These are phyloP conservation scores for Plicaturopsis crispa DNA, from an alignment of 768 basidiomycete species.

Conservation along the genomic window DNA sequence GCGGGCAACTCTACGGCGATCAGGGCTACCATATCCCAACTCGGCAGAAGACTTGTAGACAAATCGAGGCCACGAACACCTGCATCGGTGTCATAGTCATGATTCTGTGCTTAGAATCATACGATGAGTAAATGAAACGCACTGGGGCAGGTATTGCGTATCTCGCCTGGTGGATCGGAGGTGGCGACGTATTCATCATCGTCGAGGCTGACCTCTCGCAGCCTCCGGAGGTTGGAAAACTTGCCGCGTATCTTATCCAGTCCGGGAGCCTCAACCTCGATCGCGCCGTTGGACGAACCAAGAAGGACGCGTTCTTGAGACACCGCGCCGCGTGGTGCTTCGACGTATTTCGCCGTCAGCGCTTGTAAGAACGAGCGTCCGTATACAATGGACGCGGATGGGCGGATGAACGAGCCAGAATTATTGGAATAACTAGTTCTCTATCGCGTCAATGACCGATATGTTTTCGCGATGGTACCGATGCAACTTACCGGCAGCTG, in stretches of 20 bases:
- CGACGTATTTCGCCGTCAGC: conserved; percentile 72
- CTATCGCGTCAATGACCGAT: conserved; percentile 5
- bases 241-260: conserved; percentile 73
- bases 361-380: conserved; percentile 73
- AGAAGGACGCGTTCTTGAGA: conserved; percentile 59
- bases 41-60: conserved; percentile 63
- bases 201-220: conserved; percentile 80
- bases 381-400: conserved; percentile 44
- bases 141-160: conserved; percentile 62
- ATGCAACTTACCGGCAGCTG: conserved; percentile 51
- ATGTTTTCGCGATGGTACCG: conserved; percentile 1
- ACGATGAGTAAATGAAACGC: conserved; percentile 21
- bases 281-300: conserved; percentile 76
- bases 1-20: conserved; percentile 56
- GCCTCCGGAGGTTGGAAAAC: conserved; percentile 52
- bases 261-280: conserved; percentile 81
- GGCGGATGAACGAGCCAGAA: conserved; percentile 78
- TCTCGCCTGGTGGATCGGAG: conserved; percentile 41
- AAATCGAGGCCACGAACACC: conserved; percentile 78
- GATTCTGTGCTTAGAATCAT: too few species aligned
- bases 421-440: too few species aligned
- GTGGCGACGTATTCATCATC: conserved; percentile 47
- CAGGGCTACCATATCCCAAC: conserved; percentile 60
- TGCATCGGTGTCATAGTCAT: conserved; percentile 28
- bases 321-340: conserved; percentile 41